Conservation (phyloP, 352 stramenopile genomes). For the Pythium coloratum region DNA sequence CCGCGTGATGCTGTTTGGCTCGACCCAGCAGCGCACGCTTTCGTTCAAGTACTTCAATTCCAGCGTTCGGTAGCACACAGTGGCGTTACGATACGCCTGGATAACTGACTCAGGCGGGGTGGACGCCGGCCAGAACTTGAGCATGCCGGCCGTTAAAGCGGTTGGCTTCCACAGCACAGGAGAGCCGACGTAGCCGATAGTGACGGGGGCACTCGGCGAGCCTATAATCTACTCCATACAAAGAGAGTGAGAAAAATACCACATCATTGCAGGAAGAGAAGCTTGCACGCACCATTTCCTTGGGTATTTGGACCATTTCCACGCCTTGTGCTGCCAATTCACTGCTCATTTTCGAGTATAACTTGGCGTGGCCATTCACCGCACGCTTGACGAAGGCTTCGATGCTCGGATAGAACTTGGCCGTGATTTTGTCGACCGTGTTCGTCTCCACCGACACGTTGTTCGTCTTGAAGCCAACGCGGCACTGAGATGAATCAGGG, state of each 20-base stretch:
- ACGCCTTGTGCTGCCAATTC: constrained; percentile 14
- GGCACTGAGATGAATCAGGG: constrained; percentile 29
- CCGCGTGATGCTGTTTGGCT: constrained; percentile 26
- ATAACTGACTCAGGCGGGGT: constrained; percentile 11
- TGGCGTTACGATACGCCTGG: constrained; percentile 26
- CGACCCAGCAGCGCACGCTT: constrained; percentile 39
- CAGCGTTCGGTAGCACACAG: constrained; percentile 36
- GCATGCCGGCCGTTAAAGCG: constrained; percentile 27
- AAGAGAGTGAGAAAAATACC: not conserved
- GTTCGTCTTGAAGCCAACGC: constrained; percentile 30
- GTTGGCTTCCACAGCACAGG: constrained; percentile 34
- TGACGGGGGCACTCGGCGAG: constrained; percentile 23
- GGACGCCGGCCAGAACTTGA: constrained; percentile 23
- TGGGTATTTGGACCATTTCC: constrained; percentile 25
- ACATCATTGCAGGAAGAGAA: not conserved
- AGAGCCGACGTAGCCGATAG: constrained; percentile 18
- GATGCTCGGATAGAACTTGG: constrained; percentile 31
- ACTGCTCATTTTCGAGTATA: constrained; percentile 24
- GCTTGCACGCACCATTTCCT: constrained; percentile 20
- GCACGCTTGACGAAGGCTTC: constrained; percentile 19
- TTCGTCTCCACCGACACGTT: constrained; percentile 33
- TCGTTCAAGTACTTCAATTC: constrained; percentile 40
- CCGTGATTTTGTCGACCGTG: constrained; percentile 30
- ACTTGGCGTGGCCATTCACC: constrained; percentile 19
- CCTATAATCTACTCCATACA: constrained; percentile 19